phyloP scores from a whole-genome alignment of 1,284 basidiomycete species.

The Cystobasidium slooffiae region DNA sequence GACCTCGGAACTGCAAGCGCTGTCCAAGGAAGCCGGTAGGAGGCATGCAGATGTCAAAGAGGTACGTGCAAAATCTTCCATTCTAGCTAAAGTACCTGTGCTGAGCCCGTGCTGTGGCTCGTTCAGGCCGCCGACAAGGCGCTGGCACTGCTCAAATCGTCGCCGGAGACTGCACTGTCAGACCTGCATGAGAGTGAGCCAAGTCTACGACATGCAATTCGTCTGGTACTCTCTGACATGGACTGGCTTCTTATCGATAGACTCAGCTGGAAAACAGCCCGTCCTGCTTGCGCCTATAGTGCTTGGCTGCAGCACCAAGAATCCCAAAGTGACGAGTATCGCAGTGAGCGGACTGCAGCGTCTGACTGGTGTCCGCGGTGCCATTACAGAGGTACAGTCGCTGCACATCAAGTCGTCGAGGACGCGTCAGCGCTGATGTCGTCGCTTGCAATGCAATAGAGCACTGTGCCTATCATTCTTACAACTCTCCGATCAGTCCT shows the following conservation, averaged over 20 bases:
- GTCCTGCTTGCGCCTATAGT: constrained; percentile 79
- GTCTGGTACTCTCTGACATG: background rate
- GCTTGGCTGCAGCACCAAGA: constrained; percentile 90
- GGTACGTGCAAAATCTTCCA: constrained; percentile 59
- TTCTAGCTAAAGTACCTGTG: background rate
- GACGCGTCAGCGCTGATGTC: background rate
- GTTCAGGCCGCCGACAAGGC: constrained; percentile 54
- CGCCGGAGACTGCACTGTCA: constrained; percentile 47
- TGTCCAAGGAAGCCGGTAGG: constrained; percentile 77
- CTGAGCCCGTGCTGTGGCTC: background rate
- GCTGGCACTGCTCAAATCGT: constrained; percentile 48
- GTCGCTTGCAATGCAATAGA: constrained; percentile 58
- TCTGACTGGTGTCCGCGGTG: constrained; percentile 76
- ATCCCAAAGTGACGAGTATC: constrained; percentile 90
- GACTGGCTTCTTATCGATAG: background rate
- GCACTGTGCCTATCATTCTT: constrained; percentile 75
- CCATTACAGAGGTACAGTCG: constrained; percentile 66
- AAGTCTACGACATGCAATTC: background rate
- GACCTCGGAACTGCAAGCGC: constrained; percentile 61
- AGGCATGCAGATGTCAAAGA: constrained; percentile 82
- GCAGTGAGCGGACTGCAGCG: constrained; percentile 89
- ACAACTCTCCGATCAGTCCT: constrained; percentile 81
- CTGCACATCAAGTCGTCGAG: background rate
- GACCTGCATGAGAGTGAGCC: constrained; percentile 48
- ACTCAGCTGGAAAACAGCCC: constrained; percentile 25